Base-by-base conservation (phyloP, 805 yeast genomes). In the Tetrapisispora arboricola region DNA sequence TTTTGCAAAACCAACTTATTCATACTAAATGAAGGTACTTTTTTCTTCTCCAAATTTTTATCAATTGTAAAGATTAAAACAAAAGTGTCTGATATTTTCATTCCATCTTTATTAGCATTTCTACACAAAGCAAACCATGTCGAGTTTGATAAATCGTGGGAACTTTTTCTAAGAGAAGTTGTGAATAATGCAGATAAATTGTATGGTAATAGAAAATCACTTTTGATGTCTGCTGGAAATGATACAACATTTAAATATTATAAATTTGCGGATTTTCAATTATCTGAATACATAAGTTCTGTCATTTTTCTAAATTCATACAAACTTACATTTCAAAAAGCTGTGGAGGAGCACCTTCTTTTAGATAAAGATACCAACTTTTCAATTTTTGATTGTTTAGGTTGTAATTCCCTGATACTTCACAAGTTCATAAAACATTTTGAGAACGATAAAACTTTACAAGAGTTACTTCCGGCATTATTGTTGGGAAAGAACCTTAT, bases 321-420 rank as follows among this genome's bases (percentile, higher is more conserved):
- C 15, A 76, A 76, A 53, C 67, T 75, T 53, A 63, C 78, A 0
- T 80, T 80, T 61, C 76, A 73, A 45, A 80, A 79, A 58, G 60
- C 68, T 24, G 77, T 71, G 52, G 75, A 72, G 40, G 85, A 81
- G 53, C 84, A 80, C 48, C 62, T 77, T 36, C 65, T 81, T 61
- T 78, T 81, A 67, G 73, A 77, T 36, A 34, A 34, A 8, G 68
- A 71, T 41, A 68, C 67, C 40, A 60, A 64, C 24, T 63, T 76
- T 53, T 80, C 84, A 1, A 54, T 80, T 21, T 66, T 59, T 10
- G 37, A 22, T 24, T 22, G 28, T 9, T 17, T 34, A 11, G 29
- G 28, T 15, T 22, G 31, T 6, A 29, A 20, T 15, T 22, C 31
- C 2, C 69, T 68, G 45, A 61, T 38, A 18, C 17, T 24, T 67